These are phyloP conservation scores for Exophiala phaeomuriformis DNA, from an alignment of 2,329 filamentous ascomycete genomes.

Conservation along the genomic window DNA sequence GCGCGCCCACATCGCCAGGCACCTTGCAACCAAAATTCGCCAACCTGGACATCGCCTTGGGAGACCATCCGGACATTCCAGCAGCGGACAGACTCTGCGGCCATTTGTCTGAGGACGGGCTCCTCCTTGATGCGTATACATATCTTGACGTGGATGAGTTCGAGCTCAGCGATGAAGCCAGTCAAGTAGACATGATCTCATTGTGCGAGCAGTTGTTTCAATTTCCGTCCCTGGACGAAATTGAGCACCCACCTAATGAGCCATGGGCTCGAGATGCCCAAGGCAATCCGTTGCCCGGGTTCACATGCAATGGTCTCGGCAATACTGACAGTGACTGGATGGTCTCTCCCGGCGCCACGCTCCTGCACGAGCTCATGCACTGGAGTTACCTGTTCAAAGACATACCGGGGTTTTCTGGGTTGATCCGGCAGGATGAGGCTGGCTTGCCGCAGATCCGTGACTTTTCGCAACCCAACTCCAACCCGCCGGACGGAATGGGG, in stretches of 20 bases:
- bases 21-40: constrained; percentile 4
- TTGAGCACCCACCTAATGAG: not conserved
- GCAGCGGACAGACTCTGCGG: not conserved
- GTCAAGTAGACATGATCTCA: not conserved
- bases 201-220: constrained; percentile 4
- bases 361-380: constrained; percentile 12
- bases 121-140: not conserved
- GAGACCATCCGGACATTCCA: not conserved
- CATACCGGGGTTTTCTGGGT: constrained; percentile 1
- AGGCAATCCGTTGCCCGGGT: not conserved
- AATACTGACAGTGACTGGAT: constrained; percentile 9
- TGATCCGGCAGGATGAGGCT: constrained; percentile 3
- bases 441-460: constrained; percentile 5
- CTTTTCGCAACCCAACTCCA: not conserved
- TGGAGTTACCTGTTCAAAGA: constrained; percentile 6
- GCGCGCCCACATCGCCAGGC: not conserved
- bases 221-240: not conserved
- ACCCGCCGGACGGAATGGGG: not conserved
- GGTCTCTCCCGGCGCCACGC: constrained; percentile 2
- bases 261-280: not conserved
- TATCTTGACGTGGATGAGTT: not conserved
- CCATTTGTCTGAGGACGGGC: not conserved
- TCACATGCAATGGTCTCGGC: constrained; percentile 5
- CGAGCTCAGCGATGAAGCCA: not conserved
- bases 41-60: constrained; percentile 5